phyloP scores from a whole-genome alignment of 345 rosid genomes.

The Aegle marmelos region DNA sequence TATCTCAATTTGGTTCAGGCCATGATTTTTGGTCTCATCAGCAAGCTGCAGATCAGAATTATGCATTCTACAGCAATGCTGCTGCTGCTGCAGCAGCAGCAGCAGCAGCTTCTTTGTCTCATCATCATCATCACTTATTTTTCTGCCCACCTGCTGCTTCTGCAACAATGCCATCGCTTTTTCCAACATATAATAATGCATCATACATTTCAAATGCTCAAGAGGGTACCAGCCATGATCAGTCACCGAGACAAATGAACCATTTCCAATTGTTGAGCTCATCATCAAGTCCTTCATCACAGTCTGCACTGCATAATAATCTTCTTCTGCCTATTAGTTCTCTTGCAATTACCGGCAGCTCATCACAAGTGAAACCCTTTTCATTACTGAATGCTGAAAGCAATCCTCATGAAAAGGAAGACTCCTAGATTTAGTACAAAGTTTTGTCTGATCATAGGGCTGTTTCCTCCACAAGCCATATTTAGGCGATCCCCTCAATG shows the following conservation, averaged over 20 bases:
- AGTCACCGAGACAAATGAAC: constrained; percentile 25
- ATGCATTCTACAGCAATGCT: constrained; percentile 19
- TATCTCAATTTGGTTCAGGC: constrained; percentile 56
- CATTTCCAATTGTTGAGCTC: constrained; percentile 45
- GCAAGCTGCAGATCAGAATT: neutral
- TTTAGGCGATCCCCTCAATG: neutral
- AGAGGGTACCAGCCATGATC: constrained; percentile 16
- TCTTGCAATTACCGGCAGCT: constrained; percentile 20
- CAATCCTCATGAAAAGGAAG: constrained; percentile 19
- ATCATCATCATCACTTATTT: constrained; percentile 38
- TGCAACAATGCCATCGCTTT: constrained; percentile 48
- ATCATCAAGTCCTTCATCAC: constrained; percentile 6
- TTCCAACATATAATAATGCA: constrained; percentile 43
- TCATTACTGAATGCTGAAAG: constrained; percentile 35
- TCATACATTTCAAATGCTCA: constrained; percentile 34
- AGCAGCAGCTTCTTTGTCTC: no score
- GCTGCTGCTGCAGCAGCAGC: no score
- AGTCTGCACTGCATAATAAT: neutral
- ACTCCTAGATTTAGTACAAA: constrained; percentile 20
- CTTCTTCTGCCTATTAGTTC: constrained; percentile 28
- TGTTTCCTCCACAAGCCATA: neutral
- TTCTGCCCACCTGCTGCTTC: constrained; percentile 45
- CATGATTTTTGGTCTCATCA: constrained; percentile 54
- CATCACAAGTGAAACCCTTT: constrained; percentile 34
- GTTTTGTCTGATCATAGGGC: no score